Base-by-base conservation (phyloP, 179 eudicot species). In the Gypsophila paniculata region DNA sequence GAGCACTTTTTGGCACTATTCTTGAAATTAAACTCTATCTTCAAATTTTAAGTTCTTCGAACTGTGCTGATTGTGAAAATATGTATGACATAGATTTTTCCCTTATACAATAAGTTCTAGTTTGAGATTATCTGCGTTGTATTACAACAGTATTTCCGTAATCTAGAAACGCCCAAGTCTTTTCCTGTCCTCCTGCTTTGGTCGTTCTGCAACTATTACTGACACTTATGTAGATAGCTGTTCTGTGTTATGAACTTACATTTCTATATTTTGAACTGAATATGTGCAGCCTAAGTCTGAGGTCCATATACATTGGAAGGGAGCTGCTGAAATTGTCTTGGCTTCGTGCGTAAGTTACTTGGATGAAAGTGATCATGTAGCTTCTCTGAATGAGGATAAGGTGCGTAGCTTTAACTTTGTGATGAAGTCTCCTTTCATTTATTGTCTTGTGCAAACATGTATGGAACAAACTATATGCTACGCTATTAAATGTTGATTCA, bases 251-350 rank as follows among this genome's bases (percentile, higher is more conserved):
- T 51, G 65, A 36, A 49, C 58, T 68, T 61, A 46, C 46, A 49
- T 38, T 21, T 2, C 2, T 26, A 11, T 25, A 32, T 14, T 25
- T 65, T 29, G 17, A 29, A 36, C 34, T 21, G 8, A n/a, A n/a
- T 51, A 34, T 73, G 15, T 79, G 84, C 83, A 92, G 98, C 55
- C 81, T 32, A 78, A 82, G 77, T 85, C 89, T 58, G 83, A 79
- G 72, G 78, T 87, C 67, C 98, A 72, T 78, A 72, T 93, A 63
- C 98, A 93, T 68, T 93, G 98, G 98, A 93, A 93, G 80, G 98
- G 98, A 59, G 98, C 98, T 81, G 96, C 98, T 61, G 98, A 90
- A 81, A 82, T 93, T 72, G 89, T 93, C 42, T 78, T 93, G 68
- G 85, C 86, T 38, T 86, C 76, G 3, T 93, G 98, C 78, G 77